phyloP scores from a whole-genome alignment of 208 protist genomes.

The Borovskyia barvae region DNA sequence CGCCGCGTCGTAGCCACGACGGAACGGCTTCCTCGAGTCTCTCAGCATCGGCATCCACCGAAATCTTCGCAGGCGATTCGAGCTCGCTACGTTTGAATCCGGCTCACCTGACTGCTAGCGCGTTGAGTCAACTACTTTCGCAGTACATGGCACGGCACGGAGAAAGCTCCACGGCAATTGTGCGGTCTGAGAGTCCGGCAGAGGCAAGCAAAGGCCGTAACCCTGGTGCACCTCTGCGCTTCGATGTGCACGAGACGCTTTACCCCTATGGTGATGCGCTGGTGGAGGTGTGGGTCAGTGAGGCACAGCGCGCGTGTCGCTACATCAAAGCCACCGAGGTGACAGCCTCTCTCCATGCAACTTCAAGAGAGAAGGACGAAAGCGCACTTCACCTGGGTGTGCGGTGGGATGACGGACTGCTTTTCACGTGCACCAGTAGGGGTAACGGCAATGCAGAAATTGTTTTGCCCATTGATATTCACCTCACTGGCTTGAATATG shows the following conservation, averaged over 20 bases:
- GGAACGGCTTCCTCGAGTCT: too few relatives aligned
- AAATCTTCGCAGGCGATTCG: not conserved
- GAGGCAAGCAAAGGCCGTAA: not conserved
- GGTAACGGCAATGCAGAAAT: not conserved
- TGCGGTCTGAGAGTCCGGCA: not conserved
- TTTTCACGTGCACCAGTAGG: constrained; percentile 44
- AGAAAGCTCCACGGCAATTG: constrained; percentile 12
- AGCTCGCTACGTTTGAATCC: not conserved
- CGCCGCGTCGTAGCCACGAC: too few relatives aligned
- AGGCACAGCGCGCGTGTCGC: constrained; percentile 51
- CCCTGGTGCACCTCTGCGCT: constrained; percentile 17
- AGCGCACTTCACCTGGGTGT: constrained; percentile 29
- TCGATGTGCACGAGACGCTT: constrained; percentile 26
- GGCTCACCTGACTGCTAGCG: constrained; percentile 1
- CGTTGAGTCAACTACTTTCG: constrained; percentile 6
- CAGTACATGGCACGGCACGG: constrained; percentile 17
- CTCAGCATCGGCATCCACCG: too few relatives aligned
- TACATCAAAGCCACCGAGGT: constrained; percentile 72
- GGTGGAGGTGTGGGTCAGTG: constrained; percentile 69
- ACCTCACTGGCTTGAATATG: constrained; percentile 15
- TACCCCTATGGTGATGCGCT: constrained; percentile 38
- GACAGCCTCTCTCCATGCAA: constrained; percentile 59
- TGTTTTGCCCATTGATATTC: constrained; percentile 13
- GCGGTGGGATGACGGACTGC: constrained; percentile 73
- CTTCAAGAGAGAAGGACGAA: not conserved